Percentiles rank a stretch among this genome's conserved stretches.
Evolutionary conservation across 1,284 basidiomycete species (phyloP).

Genomic region (Moesziomyces sp.): DNA sequence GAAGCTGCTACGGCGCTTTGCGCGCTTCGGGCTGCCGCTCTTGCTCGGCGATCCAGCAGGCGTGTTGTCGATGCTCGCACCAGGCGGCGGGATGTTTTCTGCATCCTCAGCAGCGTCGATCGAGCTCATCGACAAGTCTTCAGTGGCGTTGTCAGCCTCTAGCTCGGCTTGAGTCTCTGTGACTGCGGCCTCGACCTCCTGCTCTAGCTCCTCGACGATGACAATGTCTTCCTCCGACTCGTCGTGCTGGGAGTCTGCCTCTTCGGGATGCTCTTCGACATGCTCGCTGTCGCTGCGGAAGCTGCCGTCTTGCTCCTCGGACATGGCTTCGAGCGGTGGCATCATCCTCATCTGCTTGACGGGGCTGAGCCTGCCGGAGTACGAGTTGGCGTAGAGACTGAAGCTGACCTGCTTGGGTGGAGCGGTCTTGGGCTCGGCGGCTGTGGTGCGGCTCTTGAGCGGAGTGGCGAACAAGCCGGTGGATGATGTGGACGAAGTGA

Average conservation of each 20-base stretch:
- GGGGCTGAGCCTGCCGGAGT: constrained; percentile 31
- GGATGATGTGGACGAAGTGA: constrained; percentile 16
- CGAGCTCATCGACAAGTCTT: background rate
- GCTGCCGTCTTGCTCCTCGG: constrained; percentile 41
- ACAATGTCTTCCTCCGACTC: constrained; percentile 36
- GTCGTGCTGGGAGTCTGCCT: constrained; percentile 6
- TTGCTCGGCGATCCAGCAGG: constrained; percentile 19
- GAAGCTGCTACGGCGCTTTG: constrained; percentile 54
- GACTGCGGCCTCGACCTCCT: constrained; percentile 2
- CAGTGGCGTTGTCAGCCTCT: background rate
- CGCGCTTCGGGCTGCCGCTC: constrained; percentile 41
- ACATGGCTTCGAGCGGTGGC: constrained; percentile 46
- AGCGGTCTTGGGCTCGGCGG: constrained; percentile 34
- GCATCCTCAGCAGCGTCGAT: constrained; percentile 2
- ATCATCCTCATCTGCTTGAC: constrained; percentile 49
- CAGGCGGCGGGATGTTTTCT: constrained; percentile 19
- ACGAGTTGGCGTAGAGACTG: constrained; percentile 30
- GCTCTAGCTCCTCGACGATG: constrained; percentile 40
- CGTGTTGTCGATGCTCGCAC: constrained; percentile 3
- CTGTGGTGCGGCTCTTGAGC: constrained; percentile 14
- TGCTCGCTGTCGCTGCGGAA: constrained; percentile 24
- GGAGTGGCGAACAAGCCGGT: constrained; percentile 34
- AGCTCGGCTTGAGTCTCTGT: background rate
- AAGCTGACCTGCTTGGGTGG: constrained; percentile 49
- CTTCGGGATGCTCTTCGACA: background rate